Evolutionary conservation across 169 alveolate genomes (phyloP), one percentile per base, ranked within the genome.

Genomic region (Cryptosporidium sp.): DNA sequence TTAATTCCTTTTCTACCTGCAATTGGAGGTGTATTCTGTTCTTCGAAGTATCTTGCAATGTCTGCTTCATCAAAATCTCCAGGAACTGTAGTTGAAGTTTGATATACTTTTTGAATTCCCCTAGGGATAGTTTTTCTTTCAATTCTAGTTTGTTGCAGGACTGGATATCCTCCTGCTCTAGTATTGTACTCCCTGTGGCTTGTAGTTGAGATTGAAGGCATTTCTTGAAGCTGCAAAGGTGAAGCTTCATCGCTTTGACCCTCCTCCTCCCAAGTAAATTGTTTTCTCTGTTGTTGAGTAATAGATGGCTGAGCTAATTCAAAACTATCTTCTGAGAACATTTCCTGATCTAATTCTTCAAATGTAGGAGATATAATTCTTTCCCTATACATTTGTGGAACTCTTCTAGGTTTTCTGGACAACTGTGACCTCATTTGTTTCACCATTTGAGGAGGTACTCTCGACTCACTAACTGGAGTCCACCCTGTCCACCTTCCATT

Each of bases 401-500:
- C 21, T 0, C 1, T 39, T 18, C 58, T 31, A 1, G 23, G 29
- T 14, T 10, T 39, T 21, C 56, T 37, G 29, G 33, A 1, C 29
- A 35, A 26, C 21, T 37, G 44, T 10, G 68, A 39, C 16, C 18
- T 45, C 73, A 75, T 9, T 37, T 75, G 58, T 23, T 42, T 31
- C 18, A 75, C 61, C 56, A 75, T 37, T 9, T 60, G 62, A 21
- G 61, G 42, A 31, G 86, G 86, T 8, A 75, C 72, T 42, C 68
- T 45, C n/a, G 62, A 16, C 44, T 31, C 73, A 18, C 73, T 56
- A 8, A 60, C 86, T 31, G 86, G 70, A 53, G 14, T 37, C 86
- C 86, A 75, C 7, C 44, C 26, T 4, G 62, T 26, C 86, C 86
- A 75, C 26, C 51, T 35, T 14, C 86, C 72, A n/a, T 35, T 33